Evolutionary conservation across 441 rosid species (phyloP), one percentile per base, ranked within the genome.

Genomic region (Isatis lusitanica): DNA sequence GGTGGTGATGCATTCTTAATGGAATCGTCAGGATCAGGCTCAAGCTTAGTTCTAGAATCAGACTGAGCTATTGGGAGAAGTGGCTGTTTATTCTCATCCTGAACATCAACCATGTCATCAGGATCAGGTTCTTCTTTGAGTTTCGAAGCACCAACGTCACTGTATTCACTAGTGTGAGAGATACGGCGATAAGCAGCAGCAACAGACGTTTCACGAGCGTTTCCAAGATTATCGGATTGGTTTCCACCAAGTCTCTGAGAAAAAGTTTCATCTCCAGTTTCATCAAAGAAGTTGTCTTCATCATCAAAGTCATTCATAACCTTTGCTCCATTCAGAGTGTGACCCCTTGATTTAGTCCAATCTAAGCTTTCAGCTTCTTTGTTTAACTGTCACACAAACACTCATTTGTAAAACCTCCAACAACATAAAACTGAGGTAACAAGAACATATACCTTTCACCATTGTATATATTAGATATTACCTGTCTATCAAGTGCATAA

Each of bases 291-390:
- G 17, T 50, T 65, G 21, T 85, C 88, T 56, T 86, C 90, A 35
- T 84, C 90, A 56, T 43, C 90, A 63, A 59, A 38, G 38, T 77
- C 65, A 48, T 76, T 75, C 52, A 70, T 61, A 67, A 47, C 57
- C 52, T 68, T 75, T 44, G 79, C 70, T 71, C 85, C 85, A 65
- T 78, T 85, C 74, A 93, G 78, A 30, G 88, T 85, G 66, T 88
- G 90, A 68, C 94, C 90, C 55, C 75, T 86, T 63, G 97, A 86
- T 85, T 85, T 93, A 60, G 97, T 90, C 98, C 99, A 95, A 77
- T 95, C 97, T 78, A 95, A 85, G 80, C 84, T 83, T 63, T 73
- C 83, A 74, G 92, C 94, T 87, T 93, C 98, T 83, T 86, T 84
- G 68, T 91, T 93, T 76, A 93, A 84, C 99, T 95, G 90, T 47